Base-by-base conservation (phyloP, 371 early-diverging fungal species). In the Saksenaea oblongispora region DNA sequence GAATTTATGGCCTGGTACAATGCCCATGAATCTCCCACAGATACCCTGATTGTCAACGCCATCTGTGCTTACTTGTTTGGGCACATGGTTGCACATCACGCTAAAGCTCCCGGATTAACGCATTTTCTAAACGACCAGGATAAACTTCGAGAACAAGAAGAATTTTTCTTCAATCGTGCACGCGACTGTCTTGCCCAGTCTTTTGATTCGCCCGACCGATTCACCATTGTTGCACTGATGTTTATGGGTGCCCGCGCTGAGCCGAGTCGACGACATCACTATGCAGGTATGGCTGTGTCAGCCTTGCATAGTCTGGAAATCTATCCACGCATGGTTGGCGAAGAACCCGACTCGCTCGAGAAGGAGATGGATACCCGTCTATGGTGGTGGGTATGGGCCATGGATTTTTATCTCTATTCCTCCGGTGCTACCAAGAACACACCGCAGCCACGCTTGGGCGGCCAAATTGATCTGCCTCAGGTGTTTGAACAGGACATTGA, bases 341-440 rank as follows among this genome's bases (percentile, higher is more conserved):
- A 65, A 0, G 76, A 76, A 35, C 72, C 74, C 47, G 75, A 74
- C 36, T 69, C 73, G 0, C 79, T 69, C 51, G 74, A 72, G 37
- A 72, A 75, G 53, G 82, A 82, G 56, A 71, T 77, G 70, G 82
- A 82, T 51, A 79, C 82, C 27, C 72, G 82, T 0, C 70, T 82
- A 26, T 82, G 82, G 82, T 82, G 82, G 82, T 79, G 63, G 61
- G 74, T 70, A 0, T 82, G 82, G 82, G 66, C 72, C 13, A 70
- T 70, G 41, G 82, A 82, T 34, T 72, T 82, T 53, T 79, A 69
- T 54, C 69, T 74, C 22, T 77, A 74, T 54, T 73, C 79, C 2
- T 66, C 78, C 24, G 79, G 79, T 5, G 58, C 68, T 1, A 67
- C 72, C 5, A 76, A 75, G 27, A 72, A 67, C 28, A 73, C 77